phyloP scores from a whole-genome alignment of 2,329 filamentous ascomycete genomes.

The Verticillium dahliae region DNA sequence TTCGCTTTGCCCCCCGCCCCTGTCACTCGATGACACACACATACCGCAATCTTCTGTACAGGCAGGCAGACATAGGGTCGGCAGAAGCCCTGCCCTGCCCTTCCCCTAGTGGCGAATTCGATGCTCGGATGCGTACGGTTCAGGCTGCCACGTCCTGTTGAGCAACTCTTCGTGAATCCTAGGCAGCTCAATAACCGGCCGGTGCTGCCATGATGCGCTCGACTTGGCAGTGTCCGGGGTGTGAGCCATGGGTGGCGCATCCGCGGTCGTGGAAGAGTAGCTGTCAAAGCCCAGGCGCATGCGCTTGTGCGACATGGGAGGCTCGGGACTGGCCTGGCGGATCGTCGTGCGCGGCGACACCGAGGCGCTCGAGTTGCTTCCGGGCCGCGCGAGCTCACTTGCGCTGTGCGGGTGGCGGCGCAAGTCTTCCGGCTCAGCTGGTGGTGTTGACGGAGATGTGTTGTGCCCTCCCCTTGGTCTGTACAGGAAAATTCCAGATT shows the following conservation, averaged over 20 bases:
- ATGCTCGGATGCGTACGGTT: constrained; percentile 33
- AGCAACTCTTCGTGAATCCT: constrained; percentile 43
- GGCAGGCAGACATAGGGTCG: too few relatives aligned
- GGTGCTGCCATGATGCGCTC: constrained; percentile 28
- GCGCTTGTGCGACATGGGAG: constrained; percentile 37
- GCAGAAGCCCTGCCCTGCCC: too few relatives aligned
- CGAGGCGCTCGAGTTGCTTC: constrained; percentile 39
- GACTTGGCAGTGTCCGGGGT: constrained; percentile 30
- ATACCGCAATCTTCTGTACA: too few relatives aligned
- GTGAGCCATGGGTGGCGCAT: constrained; percentile 23
- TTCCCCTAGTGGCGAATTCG: background rate
- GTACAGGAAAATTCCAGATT: constrained; percentile 5
- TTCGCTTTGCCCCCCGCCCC: background rate
- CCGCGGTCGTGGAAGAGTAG: constrained; percentile 27
- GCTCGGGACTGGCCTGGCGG: constrained; percentile 21
- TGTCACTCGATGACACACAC: background rate
- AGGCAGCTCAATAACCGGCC: constrained; percentile 30
- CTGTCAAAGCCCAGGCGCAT: constrained; percentile 40
- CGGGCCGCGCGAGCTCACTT: constrained; percentile 28
- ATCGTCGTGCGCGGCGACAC: constrained; percentile 38
- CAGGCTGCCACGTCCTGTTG: constrained; percentile 41
- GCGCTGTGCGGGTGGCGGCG: constrained; percentile 17
- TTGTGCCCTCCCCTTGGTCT: constrained; percentile 54
- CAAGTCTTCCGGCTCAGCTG: constrained; percentile 41
- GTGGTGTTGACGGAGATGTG: constrained; percentile 45